Evolutionary conservation across 2,329 filamentous ascomycete genomes (phyloP).

Genomic region (Fonsecaea nubica): DNA sequence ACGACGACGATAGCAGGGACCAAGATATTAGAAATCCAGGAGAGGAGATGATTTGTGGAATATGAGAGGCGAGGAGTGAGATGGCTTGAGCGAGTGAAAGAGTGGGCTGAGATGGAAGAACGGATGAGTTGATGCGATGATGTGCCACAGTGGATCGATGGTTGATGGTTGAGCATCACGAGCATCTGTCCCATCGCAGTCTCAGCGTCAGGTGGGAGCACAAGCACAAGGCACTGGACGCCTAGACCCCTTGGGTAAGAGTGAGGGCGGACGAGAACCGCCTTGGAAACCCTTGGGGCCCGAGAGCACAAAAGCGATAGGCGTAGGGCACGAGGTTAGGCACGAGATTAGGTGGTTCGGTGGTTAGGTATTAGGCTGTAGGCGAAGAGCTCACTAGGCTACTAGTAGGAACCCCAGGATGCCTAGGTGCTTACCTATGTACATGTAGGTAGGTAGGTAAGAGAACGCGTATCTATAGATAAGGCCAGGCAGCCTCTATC

Average conservation of each 20-base stretch:
- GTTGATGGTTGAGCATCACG: not conserved
- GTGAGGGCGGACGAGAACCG: too few relatives aligned
- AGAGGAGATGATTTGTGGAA: not conserved
- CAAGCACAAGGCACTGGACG: not conserved
- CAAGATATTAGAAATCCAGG: slow-evolving; percentile 1
- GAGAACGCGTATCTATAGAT: not conserved
- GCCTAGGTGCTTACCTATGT: too few relatives aligned
- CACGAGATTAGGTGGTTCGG: not conserved
- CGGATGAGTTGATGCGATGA: too few relatives aligned
- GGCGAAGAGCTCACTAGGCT: not conserved
- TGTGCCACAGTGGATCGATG: too few relatives aligned
- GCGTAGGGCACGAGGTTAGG: not conserved
- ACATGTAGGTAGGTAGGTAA: not conserved
- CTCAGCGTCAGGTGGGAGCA: not conserved
- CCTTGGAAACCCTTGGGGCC: too few relatives aligned
- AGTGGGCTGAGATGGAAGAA: not conserved
- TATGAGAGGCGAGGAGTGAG: slow-evolving; percentile 3
- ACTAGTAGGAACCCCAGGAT: too few relatives aligned
- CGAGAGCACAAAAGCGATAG: too few relatives aligned
- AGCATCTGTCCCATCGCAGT: too few relatives aligned
- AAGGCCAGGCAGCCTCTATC: too few relatives aligned
- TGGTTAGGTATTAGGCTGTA: not conserved
- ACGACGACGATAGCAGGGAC: not conserved
- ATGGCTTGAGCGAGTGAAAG: slow-evolving; percentile 1
- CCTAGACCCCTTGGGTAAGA: not conserved